Evolutionary conservation across 495 filamentous ascomycete genomes (phyloP), one percentile per base, ranked within the genome.

Genomic region (Neurospora sp.): DNA sequence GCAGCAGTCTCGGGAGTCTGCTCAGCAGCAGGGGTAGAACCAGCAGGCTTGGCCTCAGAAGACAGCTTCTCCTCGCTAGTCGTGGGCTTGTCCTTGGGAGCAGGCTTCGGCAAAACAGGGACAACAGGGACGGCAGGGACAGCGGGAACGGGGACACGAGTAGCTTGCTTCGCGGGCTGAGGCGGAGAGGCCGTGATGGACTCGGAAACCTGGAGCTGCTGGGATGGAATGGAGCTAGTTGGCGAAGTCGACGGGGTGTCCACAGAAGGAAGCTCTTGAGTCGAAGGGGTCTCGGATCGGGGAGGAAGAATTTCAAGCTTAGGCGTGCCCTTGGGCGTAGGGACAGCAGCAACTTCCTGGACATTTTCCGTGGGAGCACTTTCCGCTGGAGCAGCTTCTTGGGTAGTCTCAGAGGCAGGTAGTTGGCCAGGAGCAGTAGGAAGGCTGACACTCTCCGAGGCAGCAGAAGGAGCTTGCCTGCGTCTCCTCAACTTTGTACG

Each of bases 71-170:
- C 81, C 13, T 73, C 45, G 34, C 59, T 72, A 15, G 83, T 82
- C 69, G 86, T 79, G 48, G 84, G 84, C 62, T 85, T 82, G 3
- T 83, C 82, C 42, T 82, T 83, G 2, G 82, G 74, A 39, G 74
- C 73, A 48, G 84, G 76, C 79, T 89, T 92, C 4, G 90, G 91
- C 39, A 93, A 77, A 11, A 85, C 88, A 15, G 93, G 92, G 36
- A 92, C 81, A 38, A 87, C 86, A 4, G 93, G 91, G 31, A 92
- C 81, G 39, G 93, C 86, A 5, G 93, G 92, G 48, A 92, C 81
- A 40, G 90, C 84, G 15, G 91, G 91, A 31, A 89, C 81, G 69
- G 84, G 83, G 13, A 88, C 77, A 13, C 84, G 84, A 39, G 84
- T 76, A 11, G 85, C 81, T 9, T 87, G 79, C 75, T 88, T 87